Base-by-base conservation (phyloP, 257 asterid species). In the Ocimum tenuiflorum region DNA sequence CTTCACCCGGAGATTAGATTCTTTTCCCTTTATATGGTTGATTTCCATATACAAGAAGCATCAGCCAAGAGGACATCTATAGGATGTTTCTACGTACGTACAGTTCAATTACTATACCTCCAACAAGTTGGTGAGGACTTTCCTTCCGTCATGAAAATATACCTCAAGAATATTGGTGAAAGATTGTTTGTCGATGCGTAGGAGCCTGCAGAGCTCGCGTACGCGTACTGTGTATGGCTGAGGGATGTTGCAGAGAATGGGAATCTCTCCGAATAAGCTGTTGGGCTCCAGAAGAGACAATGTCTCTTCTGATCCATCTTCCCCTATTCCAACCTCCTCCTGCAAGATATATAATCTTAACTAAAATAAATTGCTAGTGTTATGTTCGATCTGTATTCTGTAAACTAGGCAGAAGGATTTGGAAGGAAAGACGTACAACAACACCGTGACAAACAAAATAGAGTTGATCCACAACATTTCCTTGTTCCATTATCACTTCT, bases 191-290 rank as follows among this genome's bases (percentile, higher is more conserved):
- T 92, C 99, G 36, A 92, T 81, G 38, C 97, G 87, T n/a, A 92
- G 68, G 56, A 92, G 91, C 46, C 94, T 73, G 59, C 95, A 92
- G 6, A 92, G 73, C 72, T 87, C 96, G 48, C 85, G 77, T 13
- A 89, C 99, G 7, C 95, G 95, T 53, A 92, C 89, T 12, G 99
- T 86, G 53, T 84, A 89, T 27, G 97, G 97, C 80, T 92, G 99
- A 65, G 97, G 97, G 68, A 92, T 77, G 79, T 92, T 92, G 84
- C 97, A 89, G 42, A 92, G 88, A 33, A 89, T 76, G 60, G 99
- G 81, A 69, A 87, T 73, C 50, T 83, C 91, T 54, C 99, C 99
- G 45, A 89, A 88, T 68, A 72, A 79, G 76, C 86, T 80, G 76
- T 79, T 73, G 6, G 80, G 86, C 75, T 86, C 85, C n/a, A 92